Evolutionary conservation across 1,284 basidiomycete genomes (phyloP).

Genomic region (Boletus smithii): DNA sequence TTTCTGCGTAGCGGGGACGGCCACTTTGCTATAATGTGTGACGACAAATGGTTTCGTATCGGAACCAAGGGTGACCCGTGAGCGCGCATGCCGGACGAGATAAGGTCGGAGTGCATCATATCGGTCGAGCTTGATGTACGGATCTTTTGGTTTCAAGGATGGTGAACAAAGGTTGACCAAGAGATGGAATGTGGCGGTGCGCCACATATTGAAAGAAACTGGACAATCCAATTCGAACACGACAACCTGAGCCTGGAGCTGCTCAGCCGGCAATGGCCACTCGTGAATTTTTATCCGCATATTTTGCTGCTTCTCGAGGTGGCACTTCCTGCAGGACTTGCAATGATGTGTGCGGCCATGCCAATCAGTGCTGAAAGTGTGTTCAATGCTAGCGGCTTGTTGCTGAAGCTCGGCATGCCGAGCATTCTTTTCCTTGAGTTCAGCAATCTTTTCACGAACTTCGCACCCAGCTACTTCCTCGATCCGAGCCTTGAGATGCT

Average conservation of each 20-base stretch:
- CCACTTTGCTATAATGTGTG: background rate
- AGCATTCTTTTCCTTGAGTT: conserved; percentile 25
- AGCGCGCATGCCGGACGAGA: conserved; percentile 4
- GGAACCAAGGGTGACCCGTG: conserved; percentile 38
- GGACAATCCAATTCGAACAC: conserved; percentile 49
- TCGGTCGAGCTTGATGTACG: background rate
- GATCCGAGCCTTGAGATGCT: conserved; percentile 30
- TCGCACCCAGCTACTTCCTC: conserved; percentile 20
- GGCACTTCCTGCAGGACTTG: no score
- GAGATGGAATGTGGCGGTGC: conserved; percentile 39
- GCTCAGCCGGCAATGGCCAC: conserved; percentile 43
- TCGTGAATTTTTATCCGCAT: no score
- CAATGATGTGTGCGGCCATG: no score
- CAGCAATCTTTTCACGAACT: conserved; percentile 18
- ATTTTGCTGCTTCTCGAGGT: no score
- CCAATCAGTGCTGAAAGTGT: conserved; percentile 9
- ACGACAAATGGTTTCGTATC: conserved; percentile 28
- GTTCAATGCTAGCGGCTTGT: no score
- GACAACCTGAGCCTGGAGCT: conserved; percentile 23
- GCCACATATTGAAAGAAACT: conserved; percentile 40
- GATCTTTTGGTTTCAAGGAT: background rate
- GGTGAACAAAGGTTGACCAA: conserved; percentile 26
- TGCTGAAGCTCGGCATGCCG: no score
- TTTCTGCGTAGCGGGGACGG: background rate
- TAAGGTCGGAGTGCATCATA: conserved; percentile 17